phyloP scores from a whole-genome alignment of 1,284 basidiomycete species.

The Macrocystidia cucumis region DNA sequence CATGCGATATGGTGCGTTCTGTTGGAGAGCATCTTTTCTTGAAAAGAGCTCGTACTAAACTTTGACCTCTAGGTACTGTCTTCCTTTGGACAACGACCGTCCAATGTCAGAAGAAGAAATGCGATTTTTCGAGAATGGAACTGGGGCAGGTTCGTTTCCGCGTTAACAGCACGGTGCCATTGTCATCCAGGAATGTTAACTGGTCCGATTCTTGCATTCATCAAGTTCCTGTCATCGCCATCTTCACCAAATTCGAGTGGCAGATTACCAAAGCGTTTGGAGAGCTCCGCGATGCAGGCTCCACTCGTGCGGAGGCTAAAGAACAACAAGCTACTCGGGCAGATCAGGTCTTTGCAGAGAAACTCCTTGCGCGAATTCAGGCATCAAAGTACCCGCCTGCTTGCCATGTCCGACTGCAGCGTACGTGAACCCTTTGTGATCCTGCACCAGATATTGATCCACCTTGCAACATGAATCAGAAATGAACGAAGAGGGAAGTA shows the following conservation, averaged over 20 bases:
- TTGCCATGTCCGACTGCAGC: background rate
- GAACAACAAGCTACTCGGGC: background rate
- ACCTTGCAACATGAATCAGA: background rate
- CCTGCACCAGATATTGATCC: background rate
- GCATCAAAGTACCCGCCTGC: background rate
- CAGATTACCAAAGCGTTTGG: background rate
- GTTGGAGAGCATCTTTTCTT: background rate
- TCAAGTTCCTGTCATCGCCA: background rate
- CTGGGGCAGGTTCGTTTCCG: background rate
- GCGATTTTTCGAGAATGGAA: slow-evolving; percentile 1
- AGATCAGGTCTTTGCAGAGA: background rate
- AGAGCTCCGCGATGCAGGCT: background rate
- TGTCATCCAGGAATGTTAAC: too few relatives aligned
- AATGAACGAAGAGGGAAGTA: background rate
- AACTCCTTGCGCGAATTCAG: background rate
- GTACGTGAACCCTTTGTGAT: background rate
- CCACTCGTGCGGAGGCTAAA: background rate
- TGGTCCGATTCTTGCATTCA: background rate
- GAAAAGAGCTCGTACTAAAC: background rate
- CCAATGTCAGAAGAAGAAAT: slow-evolving; percentile 1
- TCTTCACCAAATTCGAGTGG: slow-evolving; percentile 1
- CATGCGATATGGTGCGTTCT: background rate
- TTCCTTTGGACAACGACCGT: background rate
- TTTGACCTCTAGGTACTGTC: background rate
- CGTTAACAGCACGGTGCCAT: too few relatives aligned